Evolutionary conservation across 225 moss, liverwort and hornwort genomes (phyloP).

Genomic region (Antitrichia curtipendula): DNA sequence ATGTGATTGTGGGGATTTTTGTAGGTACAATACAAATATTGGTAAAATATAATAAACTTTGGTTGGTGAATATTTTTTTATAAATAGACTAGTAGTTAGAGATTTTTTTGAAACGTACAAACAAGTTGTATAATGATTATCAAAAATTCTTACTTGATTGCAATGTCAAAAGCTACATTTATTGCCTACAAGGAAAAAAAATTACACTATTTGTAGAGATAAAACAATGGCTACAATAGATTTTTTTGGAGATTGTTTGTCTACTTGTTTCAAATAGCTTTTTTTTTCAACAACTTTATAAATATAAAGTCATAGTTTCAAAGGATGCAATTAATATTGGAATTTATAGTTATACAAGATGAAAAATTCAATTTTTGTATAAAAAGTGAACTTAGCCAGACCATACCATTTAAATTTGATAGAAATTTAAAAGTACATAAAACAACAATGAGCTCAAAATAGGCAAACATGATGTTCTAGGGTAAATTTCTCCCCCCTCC

Average conservation of each 20-base stretch:
- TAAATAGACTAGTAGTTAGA: not conserved
- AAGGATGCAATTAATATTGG: not conserved
- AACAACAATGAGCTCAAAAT: too few species aligned
- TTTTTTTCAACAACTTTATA: not conserved
- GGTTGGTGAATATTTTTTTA: not conserved
- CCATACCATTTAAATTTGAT: not conserved
- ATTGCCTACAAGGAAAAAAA: not conserved
- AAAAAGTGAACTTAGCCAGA: too few species aligned
- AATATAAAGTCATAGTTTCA: not conserved
- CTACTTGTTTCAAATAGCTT: not conserved
- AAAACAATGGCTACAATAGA: not conserved
- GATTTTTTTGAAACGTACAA: fast-evolving
- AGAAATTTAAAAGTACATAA: too few species aligned
- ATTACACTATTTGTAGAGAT: not conserved
- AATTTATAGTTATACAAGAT: not conserved
- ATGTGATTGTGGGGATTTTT: not conserved
- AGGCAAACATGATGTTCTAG: too few species aligned
- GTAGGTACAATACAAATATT: too few species aligned
- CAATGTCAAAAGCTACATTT: not conserved
- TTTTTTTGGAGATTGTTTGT: too few species aligned
- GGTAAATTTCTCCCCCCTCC: too few species aligned
- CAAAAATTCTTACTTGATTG: not conserved
- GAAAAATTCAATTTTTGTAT: not conserved
- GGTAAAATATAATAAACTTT: not conserved
- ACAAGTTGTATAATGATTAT: not conserved